Evolutionary conservation across 164 flowering plant species (phyloP), one percentile per base, ranked within the genome.

Genomic region (Buxus sempervirens): DNA sequence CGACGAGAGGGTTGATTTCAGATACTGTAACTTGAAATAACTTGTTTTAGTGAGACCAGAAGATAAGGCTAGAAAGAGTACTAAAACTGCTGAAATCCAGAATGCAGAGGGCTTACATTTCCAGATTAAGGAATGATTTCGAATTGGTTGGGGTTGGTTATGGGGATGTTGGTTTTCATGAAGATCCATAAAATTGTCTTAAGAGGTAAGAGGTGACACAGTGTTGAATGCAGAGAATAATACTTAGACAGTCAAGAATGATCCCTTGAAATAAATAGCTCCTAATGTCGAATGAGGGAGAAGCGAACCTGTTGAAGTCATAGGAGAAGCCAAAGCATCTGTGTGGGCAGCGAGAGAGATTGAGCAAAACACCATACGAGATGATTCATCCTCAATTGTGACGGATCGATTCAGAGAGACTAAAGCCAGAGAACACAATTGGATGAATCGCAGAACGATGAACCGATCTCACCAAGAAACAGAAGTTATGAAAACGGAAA

Each of bases 81-180:
- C 54, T 45, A 71, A 26, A 70, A 75, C 18, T 51, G 71, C 60
- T 41, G 64, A 49, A 18, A 53, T 68, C 71, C 74, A 75, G 22
- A 66, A 66, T 41, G 69, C 49, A 65, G 36, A 63, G 20, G 38
- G 36, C 63, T 63, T 70, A 42, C 27, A 63, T 63, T 57, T 70
- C 58, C 54, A 45, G 58, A 70, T 49, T 28, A 36, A 23, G 60
- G 53, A 19, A 24, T 16, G 61, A 9, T 22, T 38, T 22, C 38
- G 71, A 54, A 32, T 3, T 42, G 58, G 45, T 20, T 60, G 28
- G 13, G 28, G 38, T 42, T 54, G 70, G 62, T 18, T 64, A 59
- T 48, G 70, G 45, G 26, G 49, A 51, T 27, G 66, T 0, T 25
- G 58, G 45, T n/a, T 68, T 68, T 60, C 58, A 49, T 59, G 57